These are phyloP conservation scores for Vitis riparia DNA, from an alignment of 164 flowering plant species.

Conservation along the genomic window DNA sequence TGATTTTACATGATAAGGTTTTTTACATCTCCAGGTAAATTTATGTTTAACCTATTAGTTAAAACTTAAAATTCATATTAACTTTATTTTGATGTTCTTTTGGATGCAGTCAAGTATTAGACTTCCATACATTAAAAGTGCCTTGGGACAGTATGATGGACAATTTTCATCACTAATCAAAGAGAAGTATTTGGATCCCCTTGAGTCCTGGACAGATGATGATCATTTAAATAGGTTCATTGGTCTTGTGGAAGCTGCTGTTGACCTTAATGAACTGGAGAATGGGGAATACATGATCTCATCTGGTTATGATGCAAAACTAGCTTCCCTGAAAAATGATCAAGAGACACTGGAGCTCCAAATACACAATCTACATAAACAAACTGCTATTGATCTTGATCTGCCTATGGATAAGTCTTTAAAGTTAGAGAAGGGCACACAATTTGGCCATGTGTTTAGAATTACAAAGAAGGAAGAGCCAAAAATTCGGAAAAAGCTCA, in stretches of 20 bases:
- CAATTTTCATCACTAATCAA: constrained; percentile 68
- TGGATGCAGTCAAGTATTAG: constrained; percentile 81
- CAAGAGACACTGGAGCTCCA: constrained; percentile 71
- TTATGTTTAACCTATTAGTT: no score
- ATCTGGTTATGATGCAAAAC: constrained; percentile 65
- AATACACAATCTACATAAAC: constrained; percentile 74
- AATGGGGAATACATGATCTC: constrained; percentile 97
- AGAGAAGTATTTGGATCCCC: constrained; percentile 63
- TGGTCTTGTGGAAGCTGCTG: constrained; percentile 82
- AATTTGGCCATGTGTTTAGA: constrained; percentile 94
- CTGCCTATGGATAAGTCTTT: constrained; percentile 79
- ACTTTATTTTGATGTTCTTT: constrained; percentile 6
- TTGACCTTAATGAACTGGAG: constrained; percentile 95
- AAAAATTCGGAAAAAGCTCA: constrained; percentile 84
- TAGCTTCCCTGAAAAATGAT: constrained; percentile 61
- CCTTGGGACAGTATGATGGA: constrained; percentile 73
- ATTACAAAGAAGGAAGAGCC: constrained; percentile 99
- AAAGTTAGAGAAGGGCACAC: constrained; percentile 90
- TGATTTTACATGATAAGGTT: not conserved
- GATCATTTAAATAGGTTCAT: constrained; percentile 80
- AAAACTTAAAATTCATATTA: no score
- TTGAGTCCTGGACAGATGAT: constrained; percentile 73
- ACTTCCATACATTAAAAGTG: constrained; percentile 77
- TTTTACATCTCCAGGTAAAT: not conserved
- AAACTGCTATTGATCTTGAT: constrained; percentile 86